These are phyloP conservation scores for Chimonanthus praecox DNA, from an alignment of 164 flowering plant species.

Conservation along the genomic window DNA sequence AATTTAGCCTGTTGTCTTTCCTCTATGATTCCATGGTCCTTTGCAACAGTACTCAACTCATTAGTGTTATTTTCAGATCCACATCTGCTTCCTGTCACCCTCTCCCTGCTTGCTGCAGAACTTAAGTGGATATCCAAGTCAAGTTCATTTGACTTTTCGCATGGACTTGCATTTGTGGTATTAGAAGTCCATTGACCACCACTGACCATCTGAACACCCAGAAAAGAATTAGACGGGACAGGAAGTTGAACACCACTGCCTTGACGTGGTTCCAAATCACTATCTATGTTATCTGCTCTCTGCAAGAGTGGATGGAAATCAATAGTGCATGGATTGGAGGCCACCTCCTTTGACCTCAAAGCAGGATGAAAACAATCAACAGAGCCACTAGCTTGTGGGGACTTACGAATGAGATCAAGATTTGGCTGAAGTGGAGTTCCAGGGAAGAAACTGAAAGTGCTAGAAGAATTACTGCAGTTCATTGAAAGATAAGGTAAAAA, in stretches of 20 bases:
- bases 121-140: slow-evolving; percentile 79
- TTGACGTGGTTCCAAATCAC: slow-evolving; percentile 23
- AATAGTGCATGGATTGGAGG: slow-evolving; percentile 30
- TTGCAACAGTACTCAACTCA: slow-evolving; percentile 12
- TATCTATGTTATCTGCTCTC: slow-evolving; percentile 35
- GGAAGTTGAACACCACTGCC: slow-evolving; percentile 17
- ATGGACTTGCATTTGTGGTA: slow-evolving; percentile 19
- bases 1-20: slow-evolving; percentile 4
- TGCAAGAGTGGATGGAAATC: slow-evolving; percentile 92
- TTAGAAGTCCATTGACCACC: slow-evolving; percentile 8
- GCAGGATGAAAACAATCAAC: slow-evolving; percentile 23
- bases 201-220: slow-evolving; percentile 10
- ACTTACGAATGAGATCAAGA: slow-evolving; percentile 40
- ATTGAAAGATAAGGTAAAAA: slow-evolving; percentile 39
- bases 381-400: slow-evolving; percentile 26
- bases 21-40: slow-evolving; percentile 6
- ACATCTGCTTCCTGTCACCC: slow-evolving; percentile 17
- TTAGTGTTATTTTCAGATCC: slow-evolving; percentile 10
- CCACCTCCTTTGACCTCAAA: slow-evolving; percentile 26
- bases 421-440: slow-evolving; percentile 49
- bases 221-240: slow-evolving; percentile 17
- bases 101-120: slow-evolving; percentile 36
- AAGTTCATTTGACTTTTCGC: slow-evolving; percentile 40
- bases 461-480: slow-evolving; percentile 29
- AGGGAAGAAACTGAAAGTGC: slow-evolving; percentile 55